A percentile compares a stretch with the other conserved stretches of the same genome.
Evolutionary conservation across 2,329 filamentous ascomycete genomes (phyloP).

Genomic region (Thelonectria blattea): DNA sequence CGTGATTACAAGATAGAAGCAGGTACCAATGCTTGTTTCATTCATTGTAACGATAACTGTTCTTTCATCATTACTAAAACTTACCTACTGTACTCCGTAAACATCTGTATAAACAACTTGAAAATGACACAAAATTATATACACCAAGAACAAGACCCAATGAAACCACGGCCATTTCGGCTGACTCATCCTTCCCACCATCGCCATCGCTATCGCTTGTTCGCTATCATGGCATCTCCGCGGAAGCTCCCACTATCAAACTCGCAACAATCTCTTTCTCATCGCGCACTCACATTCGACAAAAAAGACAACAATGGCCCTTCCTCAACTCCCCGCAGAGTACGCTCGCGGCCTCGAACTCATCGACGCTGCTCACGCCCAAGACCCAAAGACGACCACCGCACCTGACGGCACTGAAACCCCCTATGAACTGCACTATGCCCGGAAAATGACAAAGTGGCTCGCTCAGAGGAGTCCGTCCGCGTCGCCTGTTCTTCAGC

Average conservation of each 20-base stretch:
- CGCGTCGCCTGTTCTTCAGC: constrained; percentile 70
- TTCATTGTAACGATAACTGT: no score
- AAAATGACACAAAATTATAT: background rate
- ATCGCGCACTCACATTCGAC: background rate
- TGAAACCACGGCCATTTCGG: constrained; percentile 23
- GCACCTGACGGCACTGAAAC: constrained; percentile 51
- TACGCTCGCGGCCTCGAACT: constrained; percentile 63
- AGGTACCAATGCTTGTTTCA: no score
- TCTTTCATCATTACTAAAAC: no score
- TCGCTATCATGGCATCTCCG: background rate
- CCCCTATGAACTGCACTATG: constrained; percentile 85
- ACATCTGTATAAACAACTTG: no score
- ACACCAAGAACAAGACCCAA: constrained; percentile 23
- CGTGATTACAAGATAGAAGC: no score
- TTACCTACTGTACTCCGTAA: no score
- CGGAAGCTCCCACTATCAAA: background rate
- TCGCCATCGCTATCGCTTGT: background rate
- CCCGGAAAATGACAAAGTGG: constrained; percentile 78
- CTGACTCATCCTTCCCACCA: constrained; percentile 36
- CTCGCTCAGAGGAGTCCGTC: constrained; percentile 65
- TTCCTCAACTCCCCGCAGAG: constrained; percentile 45
- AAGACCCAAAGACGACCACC: constrained; percentile 47
- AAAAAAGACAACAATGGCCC: constrained; percentile 23
- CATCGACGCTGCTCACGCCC: constrained; percentile 70
- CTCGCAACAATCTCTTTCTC: no score